Evolutionary conservation across 768 basidiomycete species (phyloP), one percentile per base, ranked within the genome.

Genomic region (Boletus rubroflammeus): DNA sequence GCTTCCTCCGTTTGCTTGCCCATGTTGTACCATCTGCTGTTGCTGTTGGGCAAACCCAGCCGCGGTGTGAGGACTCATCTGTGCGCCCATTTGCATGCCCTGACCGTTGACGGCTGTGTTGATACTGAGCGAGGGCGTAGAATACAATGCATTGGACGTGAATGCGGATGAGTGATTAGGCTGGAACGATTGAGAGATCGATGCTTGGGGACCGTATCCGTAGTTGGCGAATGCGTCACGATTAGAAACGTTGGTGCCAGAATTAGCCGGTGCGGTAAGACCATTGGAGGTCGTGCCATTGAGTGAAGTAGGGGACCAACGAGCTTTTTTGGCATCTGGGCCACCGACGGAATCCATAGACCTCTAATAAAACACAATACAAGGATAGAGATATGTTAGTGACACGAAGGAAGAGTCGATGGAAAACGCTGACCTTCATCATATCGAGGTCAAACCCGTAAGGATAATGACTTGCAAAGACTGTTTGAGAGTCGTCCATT

Each of bases 391-490:
- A 41, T 7, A 11, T 15, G 46, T 63, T 19, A 55, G 51, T 14
- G 34, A 39, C 38, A 26, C n/a, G 41, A 40, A 48, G 15, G 53
- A 23, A 28, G 38, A 34, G 41, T n/a, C 5, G 5, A 46, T 2
- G 9, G 21, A 46, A 15, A 44, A 50, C 25, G 70, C 76, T 15
- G 34, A 86, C 90, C 87, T 92, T 92, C 88, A 90, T 91, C 89
- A 92, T 91, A 73, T 92, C 89, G 81, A 91, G 76, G 68, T 91
- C 89, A 75, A 91, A 87, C 54, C 72, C 75, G 80, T 88, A 90
- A 58, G 81, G 78, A 70, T 90, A 90, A 65, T 84, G 86, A 45
- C 75, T 72, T 57, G 82, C 81, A 69, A 87, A 88, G 47, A 79
- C 79, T 69, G 86, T 76, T 73, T 88, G 86, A 51, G 81, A 65